Evolutionary conservation across 2,329 filamentous ascomycete species (phyloP).

Genomic region (Penicillium carneum): DNA sequence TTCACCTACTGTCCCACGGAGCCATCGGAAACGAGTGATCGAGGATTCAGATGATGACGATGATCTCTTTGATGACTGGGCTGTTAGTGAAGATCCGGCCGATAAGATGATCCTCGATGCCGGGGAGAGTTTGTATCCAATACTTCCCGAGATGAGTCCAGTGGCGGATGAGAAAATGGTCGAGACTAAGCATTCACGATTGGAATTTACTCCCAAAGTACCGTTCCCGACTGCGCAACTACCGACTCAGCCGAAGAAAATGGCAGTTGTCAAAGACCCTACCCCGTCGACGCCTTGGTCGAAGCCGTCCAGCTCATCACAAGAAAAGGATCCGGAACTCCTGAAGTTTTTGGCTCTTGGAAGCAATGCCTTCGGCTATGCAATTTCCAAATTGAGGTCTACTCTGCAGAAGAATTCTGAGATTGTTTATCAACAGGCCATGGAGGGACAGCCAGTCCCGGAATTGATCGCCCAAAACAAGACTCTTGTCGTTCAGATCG

Average conservation of each 20-base stretch:
- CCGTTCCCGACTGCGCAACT: constrained; percentile 23
- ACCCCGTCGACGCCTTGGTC: constrained; percentile 27
- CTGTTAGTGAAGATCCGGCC: constrained; percentile 28
- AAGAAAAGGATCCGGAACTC: constrained; percentile 37
- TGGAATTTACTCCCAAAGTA: constrained; percentile 4
- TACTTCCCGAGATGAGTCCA: constrained; percentile 37
- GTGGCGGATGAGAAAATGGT: constrained; percentile 15
- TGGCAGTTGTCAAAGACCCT: constrained; percentile 10
- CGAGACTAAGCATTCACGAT: not conserved
- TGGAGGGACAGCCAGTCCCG: constrained; percentile 46
- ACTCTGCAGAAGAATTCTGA: constrained; percentile 48
- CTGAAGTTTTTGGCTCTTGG: constrained; percentile 45
- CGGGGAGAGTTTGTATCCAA: constrained; percentile 42
- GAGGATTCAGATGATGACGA: constrained; percentile 47
- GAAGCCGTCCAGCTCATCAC: constrained; percentile 32
- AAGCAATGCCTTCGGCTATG: constrained; percentile 34
- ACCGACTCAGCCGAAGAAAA: constrained; percentile 22
- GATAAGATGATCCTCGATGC: constrained; percentile 34
- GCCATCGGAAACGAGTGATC: constrained; percentile 35
- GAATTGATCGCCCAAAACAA: constrained; percentile 49
- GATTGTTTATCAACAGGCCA: constrained; percentile 47
- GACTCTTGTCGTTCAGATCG: constrained; percentile 46
- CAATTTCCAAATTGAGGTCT: constrained; percentile 41
- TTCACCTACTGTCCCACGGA: constrained; percentile 18
- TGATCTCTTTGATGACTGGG: constrained; percentile 39